These are phyloP conservation scores for Lasiodiplodia gonubiensis DNA, from an alignment of 2,329 filamentous ascomycete species.

Conservation along the genomic window DNA sequence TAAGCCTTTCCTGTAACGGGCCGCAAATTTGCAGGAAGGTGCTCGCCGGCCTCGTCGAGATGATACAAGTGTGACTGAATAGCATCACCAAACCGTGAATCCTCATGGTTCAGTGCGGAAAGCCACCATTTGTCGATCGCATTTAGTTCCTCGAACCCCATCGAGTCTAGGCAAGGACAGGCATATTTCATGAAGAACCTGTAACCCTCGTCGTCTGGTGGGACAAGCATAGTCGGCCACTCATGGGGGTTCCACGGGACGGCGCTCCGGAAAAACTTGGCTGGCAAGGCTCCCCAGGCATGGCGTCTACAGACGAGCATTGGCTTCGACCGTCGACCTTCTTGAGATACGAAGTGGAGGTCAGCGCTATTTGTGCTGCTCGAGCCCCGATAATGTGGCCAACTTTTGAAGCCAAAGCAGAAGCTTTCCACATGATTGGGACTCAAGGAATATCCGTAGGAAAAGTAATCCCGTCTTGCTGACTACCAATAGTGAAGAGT, in stretches of 20 bases:
- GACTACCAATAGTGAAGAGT: no score
- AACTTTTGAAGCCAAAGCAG: no score
- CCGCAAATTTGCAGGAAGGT: not conserved
- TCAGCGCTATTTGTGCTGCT: no score
- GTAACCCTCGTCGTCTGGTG: not conserved
- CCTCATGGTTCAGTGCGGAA: not conserved
- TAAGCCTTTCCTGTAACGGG: not conserved
- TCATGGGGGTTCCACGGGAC: not conserved
- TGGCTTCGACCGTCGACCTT: no score
- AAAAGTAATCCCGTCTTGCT: no score
- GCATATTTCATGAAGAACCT: not conserved
- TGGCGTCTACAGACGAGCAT: no score
- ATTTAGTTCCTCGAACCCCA: not conserved
- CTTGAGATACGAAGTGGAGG: no score
- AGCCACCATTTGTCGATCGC: not conserved
- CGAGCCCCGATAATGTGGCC: no score
- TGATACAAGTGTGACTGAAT: not conserved
- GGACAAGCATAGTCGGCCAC: not conserved
- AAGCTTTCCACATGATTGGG: no score
- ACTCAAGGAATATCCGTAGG: no score
- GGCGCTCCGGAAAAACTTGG: no score
- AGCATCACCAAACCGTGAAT: not conserved
- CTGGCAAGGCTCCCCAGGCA: no score
- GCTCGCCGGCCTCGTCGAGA: not conserved
- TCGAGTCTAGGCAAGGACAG: not conserved